phyloP scores from a whole-genome alignment of 73 alveolate species.

The Paramecium pentaurelia region DNA sequence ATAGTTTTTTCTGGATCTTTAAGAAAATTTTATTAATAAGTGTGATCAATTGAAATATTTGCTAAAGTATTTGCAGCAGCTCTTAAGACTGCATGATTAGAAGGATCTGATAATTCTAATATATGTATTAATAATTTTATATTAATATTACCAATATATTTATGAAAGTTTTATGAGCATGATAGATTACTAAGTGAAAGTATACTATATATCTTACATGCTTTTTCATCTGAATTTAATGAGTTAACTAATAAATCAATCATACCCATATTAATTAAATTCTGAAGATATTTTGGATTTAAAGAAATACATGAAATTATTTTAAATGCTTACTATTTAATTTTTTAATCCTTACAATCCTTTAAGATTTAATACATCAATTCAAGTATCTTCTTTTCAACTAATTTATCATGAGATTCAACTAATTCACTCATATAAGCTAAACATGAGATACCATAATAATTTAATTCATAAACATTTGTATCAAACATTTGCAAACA shows the following conservation, averaged over 20 bases:
- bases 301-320: constrained; percentile 35
- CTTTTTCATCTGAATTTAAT: constrained; percentile 47
- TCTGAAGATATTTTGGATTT: constrained; percentile 39
- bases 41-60: constrained; percentile 55
- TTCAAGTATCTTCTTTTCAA: constrained; percentile 23
- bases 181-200: constrained; percentile 49
- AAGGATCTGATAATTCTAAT: constrained; percentile 51
- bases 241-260: constrained; percentile 51
- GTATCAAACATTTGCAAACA: constrained; percentile 29
- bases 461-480: background rate
- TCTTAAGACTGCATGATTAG: constrained; percentile 48
- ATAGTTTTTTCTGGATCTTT: constrained; percentile 62
- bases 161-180: constrained; percentile 52
- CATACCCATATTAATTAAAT: constrained; percentile 48
- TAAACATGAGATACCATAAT: constrained; percentile 36
- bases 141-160: constrained; percentile 25
- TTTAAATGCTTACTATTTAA: constrained; percentile 44
- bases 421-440: constrained; percentile 44
- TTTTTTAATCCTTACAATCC: constrained; percentile 15
- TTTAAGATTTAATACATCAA: constrained; percentile 9
- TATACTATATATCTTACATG: constrained; percentile 45
- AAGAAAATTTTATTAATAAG: constrained; percentile 25
- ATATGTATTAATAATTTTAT: constrained; percentile 49
- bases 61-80: constrained; percentile 65
- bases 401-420: constrained; percentile 45